These are phyloP conservation scores for Strobilomyces dryophilus DNA, from an alignment of 768 basidiomycete species.

Conservation along the genomic window DNA sequence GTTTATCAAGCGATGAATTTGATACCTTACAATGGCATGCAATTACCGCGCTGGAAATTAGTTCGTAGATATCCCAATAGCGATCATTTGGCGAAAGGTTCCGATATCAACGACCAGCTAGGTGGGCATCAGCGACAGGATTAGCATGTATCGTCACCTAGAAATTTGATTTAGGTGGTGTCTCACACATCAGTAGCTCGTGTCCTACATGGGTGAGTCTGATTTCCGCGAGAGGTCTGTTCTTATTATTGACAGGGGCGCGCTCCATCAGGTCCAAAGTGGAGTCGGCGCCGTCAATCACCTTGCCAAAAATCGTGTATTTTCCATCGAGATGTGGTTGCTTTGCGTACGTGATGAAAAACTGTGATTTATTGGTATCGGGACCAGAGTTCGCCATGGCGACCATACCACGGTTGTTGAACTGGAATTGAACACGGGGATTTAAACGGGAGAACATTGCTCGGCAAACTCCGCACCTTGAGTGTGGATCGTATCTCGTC, in stretches of 20 bases:
- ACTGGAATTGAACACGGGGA: conserved; percentile 45
- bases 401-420: conserved; percentile 90
- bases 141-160: conserved; percentile 92
- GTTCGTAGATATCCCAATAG: conserved; percentile 1
- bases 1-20: conserved; percentile 64
- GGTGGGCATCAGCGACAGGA: conserved; percentile 79
- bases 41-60: neutral
- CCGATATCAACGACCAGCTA: conserved; percentile 22
- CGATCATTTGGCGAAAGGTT: neutral
- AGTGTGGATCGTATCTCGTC: conserved; percentile 94
- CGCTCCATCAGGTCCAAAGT: conserved; percentile 93
- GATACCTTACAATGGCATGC: conserved; percentile 12
- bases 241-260: conserved; percentile 87
- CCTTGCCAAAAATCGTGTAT: conserved; percentile 92
- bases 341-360: conserved; percentile 88
- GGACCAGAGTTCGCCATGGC: conserved; percentile 98
- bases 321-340: conserved; percentile 93
- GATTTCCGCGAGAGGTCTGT: conserved; percentile 82
- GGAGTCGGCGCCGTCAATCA: conserved; percentile 97
- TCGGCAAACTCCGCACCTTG: conserved; percentile 53
- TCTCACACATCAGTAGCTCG: neutral
- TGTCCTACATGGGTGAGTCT: conserved; percentile 69
- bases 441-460: neutral
- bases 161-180: conserved; percentile 3
- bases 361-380: conserved; percentile 90